phyloP scores from a whole-genome alignment of 331 rosid species.

The Phaseolus coccineus region DNA sequence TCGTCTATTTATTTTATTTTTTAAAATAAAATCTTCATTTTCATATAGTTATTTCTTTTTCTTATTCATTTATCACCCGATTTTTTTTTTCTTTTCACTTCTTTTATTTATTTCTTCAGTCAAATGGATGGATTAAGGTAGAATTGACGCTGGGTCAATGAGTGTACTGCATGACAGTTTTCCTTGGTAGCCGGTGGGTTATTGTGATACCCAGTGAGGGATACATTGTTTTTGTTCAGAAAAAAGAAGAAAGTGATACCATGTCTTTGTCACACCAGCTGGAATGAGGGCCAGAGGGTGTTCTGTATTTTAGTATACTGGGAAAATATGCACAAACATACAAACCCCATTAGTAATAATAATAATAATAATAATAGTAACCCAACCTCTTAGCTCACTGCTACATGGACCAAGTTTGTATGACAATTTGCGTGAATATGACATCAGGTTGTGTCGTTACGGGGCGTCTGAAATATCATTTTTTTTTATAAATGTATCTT shows the following conservation, averaged over 20 bases:
- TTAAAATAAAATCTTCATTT: no score
- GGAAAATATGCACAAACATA: neutral
- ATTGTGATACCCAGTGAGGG: neutral
- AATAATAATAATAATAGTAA: neutral
- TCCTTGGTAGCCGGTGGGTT: neutral
- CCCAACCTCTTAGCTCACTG: neutral
- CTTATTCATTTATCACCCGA: no score
- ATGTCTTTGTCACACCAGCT: conserved; percentile 6
- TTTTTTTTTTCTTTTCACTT: no score
- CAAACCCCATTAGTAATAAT: neutral
- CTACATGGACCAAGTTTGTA: neutral
- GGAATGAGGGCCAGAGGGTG: neutral
- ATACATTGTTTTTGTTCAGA: neutral
- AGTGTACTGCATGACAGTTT: neutral
- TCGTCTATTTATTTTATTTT: no score
- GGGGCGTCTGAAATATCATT: no score
- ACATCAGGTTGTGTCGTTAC: no score
- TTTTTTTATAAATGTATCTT: no score
- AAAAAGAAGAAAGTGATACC: neutral
- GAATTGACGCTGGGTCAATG: neutral
- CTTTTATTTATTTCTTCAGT: no score
- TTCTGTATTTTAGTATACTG: neutral
- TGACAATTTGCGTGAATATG: neutral
- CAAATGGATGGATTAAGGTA: no score
- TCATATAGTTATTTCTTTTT: no score